Base-by-base conservation (phyloP, 2,329 filamentous ascomycete genomes). In the Macroventuria anomochaeta region DNA sequence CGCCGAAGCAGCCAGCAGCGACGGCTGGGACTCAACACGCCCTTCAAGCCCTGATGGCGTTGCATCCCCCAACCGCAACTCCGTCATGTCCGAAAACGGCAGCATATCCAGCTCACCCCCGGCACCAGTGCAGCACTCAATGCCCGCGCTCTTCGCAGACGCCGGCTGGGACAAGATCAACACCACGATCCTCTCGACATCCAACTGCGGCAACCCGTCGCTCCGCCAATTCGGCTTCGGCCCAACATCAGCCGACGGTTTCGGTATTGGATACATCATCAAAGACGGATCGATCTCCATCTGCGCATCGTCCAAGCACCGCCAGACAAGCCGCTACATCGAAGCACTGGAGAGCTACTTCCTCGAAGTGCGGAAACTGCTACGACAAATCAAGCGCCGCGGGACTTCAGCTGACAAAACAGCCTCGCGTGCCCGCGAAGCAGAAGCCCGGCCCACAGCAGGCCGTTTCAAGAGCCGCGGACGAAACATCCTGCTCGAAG, bases 231-330 rank as follows among this genome's bases (percentile, higher is more conserved):
- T 99, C 67, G 95, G 95, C 3, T 99, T 99, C 71, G 95, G 95
- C 0, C 95, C 95, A 1, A 96, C 93, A 0, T 93, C 90, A 0
- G 93, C 88, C 2, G 92, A 97, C 62, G 95, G 95, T 0, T 97
- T 97, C 70, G 95, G 95, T 25, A 97, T 99, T 50, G 95, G 95
- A 2, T 99, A 99, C 78, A 97, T 99, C 68, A 97, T 99, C 83
- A 99, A 99, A 76, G 91, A 96, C 63, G 90, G 95, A 46, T 84
- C 86, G 41, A 90, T 97, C 56, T 91, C 88, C 39, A 93, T 99
- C 57, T 97, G 95, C 74, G 92, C 93, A 0, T 90, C 88, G 12
- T 95, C 89, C 68, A 97, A 97, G 77, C 95, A 99, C 74, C 81
- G 95, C 33, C 95, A 99, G 77, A 99, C 95, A 0, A 87, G 87